These are phyloP conservation scores for Pseudocercospora crystallina DNA, from an alignment of 2,329 filamentous ascomycete species.

Conservation along the genomic window DNA sequence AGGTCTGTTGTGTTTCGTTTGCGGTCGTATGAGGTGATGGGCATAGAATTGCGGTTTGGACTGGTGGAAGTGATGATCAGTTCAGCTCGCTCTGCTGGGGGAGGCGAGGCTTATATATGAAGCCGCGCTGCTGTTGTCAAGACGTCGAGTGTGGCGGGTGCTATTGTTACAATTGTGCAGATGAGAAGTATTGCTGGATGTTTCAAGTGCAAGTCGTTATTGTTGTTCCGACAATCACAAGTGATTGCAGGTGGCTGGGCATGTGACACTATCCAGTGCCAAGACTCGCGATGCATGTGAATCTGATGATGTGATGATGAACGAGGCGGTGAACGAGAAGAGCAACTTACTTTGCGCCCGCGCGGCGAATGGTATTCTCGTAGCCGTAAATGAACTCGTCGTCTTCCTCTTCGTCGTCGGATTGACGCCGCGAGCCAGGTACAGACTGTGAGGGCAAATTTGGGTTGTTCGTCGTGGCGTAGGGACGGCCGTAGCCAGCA, in stretches of 20 bases:
- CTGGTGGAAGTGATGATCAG: conserved; percentile 47
- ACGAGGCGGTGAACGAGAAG: conserved; percentile 1
- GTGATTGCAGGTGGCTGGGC: conserved; percentile 3
- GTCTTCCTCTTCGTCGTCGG: conserved; percentile 82
- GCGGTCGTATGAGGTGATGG: conserved; percentile 71
- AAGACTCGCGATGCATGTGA: conserved; percentile 11
- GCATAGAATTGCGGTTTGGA: conserved; percentile 90
- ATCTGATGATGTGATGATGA: background rate
- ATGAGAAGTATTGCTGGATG: conserved; percentile 7
- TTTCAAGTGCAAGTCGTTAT: background rate
- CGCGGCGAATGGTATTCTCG: conserved; percentile 68
- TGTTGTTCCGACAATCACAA: conserved; percentile 7
- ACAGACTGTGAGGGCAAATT: conserved; percentile 79
- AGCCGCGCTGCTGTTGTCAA: conserved; percentile 15
- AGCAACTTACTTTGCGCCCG: conserved; percentile 79
- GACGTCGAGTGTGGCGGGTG: conserved; percentile 3
- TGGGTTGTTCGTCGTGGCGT: conserved; percentile 58
- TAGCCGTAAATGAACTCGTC: conserved; percentile 56
- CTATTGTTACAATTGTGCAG: conserved; percentile 20
- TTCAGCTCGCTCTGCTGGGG: conserved; percentile 6
- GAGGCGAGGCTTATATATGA: conserved; percentile 12
- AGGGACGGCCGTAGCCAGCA: conserved; percentile 56
- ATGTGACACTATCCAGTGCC: conserved; percentile 13
- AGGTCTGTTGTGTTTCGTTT: conserved; percentile 59
- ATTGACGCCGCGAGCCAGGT: conserved; percentile 83